These are phyloP conservation scores for Aspergillus kassunensis DNA, from an alignment of 495 filamentous ascomycete genomes.

Conservation along the genomic window DNA sequence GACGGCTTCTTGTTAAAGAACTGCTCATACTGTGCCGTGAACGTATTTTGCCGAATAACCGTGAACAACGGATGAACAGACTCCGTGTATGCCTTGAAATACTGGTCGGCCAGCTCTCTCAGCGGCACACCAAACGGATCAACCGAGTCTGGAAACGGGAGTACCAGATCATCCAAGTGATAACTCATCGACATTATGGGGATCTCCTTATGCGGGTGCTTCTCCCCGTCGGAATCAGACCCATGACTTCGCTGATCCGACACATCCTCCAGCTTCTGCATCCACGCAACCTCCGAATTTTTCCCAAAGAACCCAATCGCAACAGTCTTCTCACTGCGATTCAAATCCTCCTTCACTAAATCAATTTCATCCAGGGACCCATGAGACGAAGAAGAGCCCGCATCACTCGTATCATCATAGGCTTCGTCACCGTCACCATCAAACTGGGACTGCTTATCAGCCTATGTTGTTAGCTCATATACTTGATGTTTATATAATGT, in stretches of 20 bases:
- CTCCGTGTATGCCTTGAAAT: conserved; percentile 53
- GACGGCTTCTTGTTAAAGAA: conserved; percentile 23
- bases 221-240: neutral
- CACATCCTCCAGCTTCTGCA: conserved; percentile 41
- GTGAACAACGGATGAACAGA: conserved; percentile 56
- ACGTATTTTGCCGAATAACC: conserved; percentile 45
- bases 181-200: conserved; percentile 45
- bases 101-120: conserved; percentile 44
- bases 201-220: neutral
- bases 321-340: conserved; percentile 44
- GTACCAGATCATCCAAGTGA: conserved; percentile 51
- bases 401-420: conserved; percentile 11
- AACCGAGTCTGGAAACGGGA: conserved; percentile 38
- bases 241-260: conserved; percentile 12
- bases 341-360: conserved; percentile 54
- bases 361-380: conserved; percentile 59
- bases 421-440: neutral
- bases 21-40: conserved; percentile 38
- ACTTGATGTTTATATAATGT: no score
- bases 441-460: neutral
- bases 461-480: conserved; percentile 5
- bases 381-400: conserved; percentile 35
- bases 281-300: conserved; percentile 60
- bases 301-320: conserved; percentile 60
- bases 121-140: conserved; percentile 50